Conservation (phyloP, 176 grass and related monocot genomes). For the Triticum urartu region DNA sequence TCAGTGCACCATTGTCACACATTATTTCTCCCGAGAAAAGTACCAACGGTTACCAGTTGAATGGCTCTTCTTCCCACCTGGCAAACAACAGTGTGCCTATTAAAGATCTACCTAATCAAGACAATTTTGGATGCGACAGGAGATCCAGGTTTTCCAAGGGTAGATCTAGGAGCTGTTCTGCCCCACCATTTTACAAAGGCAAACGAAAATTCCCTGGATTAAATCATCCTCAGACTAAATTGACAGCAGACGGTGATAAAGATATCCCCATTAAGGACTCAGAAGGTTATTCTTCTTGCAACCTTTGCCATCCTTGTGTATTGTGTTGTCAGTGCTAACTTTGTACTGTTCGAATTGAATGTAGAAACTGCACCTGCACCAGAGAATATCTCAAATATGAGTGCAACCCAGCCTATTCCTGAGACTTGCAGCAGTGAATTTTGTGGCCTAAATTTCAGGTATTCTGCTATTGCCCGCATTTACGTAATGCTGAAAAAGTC, state of each 20-base stretch:
- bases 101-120: constrained; percentile 34
- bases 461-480: constrained; percentile 30
- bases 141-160: constrained; percentile 32
- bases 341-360: constrained; percentile 23
- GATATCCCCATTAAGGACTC: constrained; percentile 34
- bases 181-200: constrained; percentile 84
- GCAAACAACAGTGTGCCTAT: constrained; percentile 21
- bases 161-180: constrained; percentile 67
- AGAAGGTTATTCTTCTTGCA: constrained; percentile 45
- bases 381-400: constrained; percentile 29
- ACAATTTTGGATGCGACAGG: constrained; percentile 29
- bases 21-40: constrained; percentile 39
- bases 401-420: constrained; percentile 52
- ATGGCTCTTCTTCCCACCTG: constrained; percentile 8
- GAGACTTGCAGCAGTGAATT: constrained; percentile 41
- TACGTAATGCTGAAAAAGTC: constrained; percentile 17
- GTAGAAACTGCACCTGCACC: constrained; percentile 33
- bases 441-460: constrained; percentile 56
- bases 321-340: constrained; percentile 20
- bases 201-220: constrained; percentile 68
- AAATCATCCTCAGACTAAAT: constrained; percentile 40
- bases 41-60: constrained; percentile 24
- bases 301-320: neutral
- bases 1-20: constrained; percentile 18
- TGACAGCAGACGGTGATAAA: constrained; percentile 37